Base-by-base conservation (phyloP, 192 early-diverging fungal genomes). In the Chytriomyces hyalinus region DNA sequence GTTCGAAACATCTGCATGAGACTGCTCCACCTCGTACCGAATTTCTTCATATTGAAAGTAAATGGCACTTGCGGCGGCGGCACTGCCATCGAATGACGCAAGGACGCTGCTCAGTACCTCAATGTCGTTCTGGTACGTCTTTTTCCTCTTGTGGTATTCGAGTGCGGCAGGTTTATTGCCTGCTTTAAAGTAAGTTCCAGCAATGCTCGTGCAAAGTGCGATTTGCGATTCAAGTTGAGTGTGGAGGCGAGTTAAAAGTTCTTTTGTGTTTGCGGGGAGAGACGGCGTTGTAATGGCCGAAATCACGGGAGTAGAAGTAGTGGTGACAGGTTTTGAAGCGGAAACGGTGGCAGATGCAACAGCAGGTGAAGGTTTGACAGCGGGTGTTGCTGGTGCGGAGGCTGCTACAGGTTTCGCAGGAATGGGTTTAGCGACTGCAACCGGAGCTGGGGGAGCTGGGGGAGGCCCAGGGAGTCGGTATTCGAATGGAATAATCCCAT, bases 131-230 rank as follows among this genome's bases (percentile, higher is more conserved):
- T 77, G 70, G 20, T 92, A 85, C 4, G 67, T 71, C 61, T 93
- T 91, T 61, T 92, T 91, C 17, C 89, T 76, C 24, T 84, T 85
- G 66, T 88, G 83, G 77, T 88, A 94, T 49, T 81, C 74, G 0
- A 86, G 65, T 1, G 90, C 91, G 2, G 65, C 73, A 8, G 72
- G 72, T 75, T 92, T 88, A n/a, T 88, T 63, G 0, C 53, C 53
- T 5, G 26, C 43, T 61, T 87, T 87, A 66, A 80, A 80, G 71
- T 80, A 79, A 15, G 81, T 61, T 11, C 76, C 76, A 24, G 83
- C 71, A 0, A 90, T 80, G 2, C 75, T 84, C 2, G 83, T 80
- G 78, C 89, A 91, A 47, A 80, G 67, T 13, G 81, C 70, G 70
- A 90, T 88, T 79, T 92, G 91, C 5, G 82, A 76, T 62, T 86